Conservation (phyloP, 495 filamentous ascomycete species). For the Bombardia bombarda region DNA sequence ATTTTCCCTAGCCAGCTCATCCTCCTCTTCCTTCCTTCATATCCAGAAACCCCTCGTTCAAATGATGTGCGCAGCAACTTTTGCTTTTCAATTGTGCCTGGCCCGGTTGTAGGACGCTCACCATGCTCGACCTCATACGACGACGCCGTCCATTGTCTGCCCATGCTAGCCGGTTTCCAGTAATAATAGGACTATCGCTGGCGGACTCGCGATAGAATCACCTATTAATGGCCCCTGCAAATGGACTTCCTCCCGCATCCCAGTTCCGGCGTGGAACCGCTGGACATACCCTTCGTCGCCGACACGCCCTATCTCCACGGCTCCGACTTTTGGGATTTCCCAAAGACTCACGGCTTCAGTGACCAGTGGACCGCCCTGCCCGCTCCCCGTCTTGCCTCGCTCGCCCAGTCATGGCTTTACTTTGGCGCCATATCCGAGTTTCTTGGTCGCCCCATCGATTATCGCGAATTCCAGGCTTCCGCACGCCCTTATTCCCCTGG, state of each 20-base stretch:
- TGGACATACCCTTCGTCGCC: slow-evolving; percentile 19
- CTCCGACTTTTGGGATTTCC: slow-evolving; percentile 19
- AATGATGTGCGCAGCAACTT: too few species aligned
- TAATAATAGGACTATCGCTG: too few species aligned
- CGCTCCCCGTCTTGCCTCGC: slow-evolving; percentile 11
- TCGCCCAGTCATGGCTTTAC: slow-evolving; percentile 20
- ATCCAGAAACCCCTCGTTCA: too few species aligned
- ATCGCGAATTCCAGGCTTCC: slow-evolving; percentile 9
- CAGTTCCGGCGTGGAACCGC: slow-evolving; percentile 11
- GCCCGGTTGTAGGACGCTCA: too few species aligned
- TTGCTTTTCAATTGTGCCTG: too few species aligned
- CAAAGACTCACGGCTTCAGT: slow-evolving; percentile 16
- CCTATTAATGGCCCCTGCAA: too few species aligned
- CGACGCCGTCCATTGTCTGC: too few species aligned
- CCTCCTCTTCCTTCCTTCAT: too few species aligned
- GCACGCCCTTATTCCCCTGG: background rate
- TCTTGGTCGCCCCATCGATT: slow-evolving; percentile 15
- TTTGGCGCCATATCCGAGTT: slow-evolving; percentile 20
- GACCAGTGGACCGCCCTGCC: slow-evolving; percentile 19
- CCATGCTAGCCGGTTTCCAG: too few species aligned
- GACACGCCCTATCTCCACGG: slow-evolving; percentile 15
- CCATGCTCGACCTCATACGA: too few species aligned
- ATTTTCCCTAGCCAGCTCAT: too few species aligned
- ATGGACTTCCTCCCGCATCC: slow-evolving; percentile 21
- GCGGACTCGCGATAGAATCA: too few species aligned